Evolutionary conservation across 768 basidiomycete genomes (phyloP), one percentile per base, ranked within the genome.

Genomic region (Gautieria morchelliformis): DNA sequence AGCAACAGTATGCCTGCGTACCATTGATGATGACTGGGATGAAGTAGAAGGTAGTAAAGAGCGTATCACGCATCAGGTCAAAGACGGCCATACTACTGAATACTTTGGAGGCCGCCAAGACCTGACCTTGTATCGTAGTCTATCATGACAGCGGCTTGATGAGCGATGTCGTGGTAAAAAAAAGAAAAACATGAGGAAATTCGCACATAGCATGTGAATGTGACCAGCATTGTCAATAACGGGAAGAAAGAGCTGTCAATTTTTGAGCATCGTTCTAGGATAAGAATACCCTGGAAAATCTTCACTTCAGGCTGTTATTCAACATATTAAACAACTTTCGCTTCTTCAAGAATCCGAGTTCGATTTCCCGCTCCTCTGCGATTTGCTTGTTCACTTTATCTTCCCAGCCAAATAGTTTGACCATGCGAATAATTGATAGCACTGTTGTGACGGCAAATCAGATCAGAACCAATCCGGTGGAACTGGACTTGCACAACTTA

Each of bases 391-490:
- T 71, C 64, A 85, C 77, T 48, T 78, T 61, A 12, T 60, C 75
- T 58, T 76, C 74, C 74, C 67, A 71, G 22, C 69, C 86, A 62
- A 89, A 87, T 42, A 87, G 70, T 67, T 88, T 87, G 64, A 86
- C 72, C 80, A 86, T 85, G 17, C 84, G 76, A 14, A 84, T 67
- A 19, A 81, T 77, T 54, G 76, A 77, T 63, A 83, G 71, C 5
- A 73, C 82, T 82, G 53, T 4, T 37, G 9, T 7, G 22, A 39
- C 19, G 5, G 9, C 62, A 44, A 20, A 59, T 54, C 35, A 52
- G n/a, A 44, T 44, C 17, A n/a, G 19, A 17, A 44, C 10, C 9
- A 2, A 14, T 37, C 42, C 2, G 27, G 42, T n/a, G 20, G 42
- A 44, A 14, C 17, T 9, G 14, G 24, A 19, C 32, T 58, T 27